Evolutionary conservation across 495 filamentous ascomycete species (phyloP).

Genomic region (Rusavskia elegans): DNA sequence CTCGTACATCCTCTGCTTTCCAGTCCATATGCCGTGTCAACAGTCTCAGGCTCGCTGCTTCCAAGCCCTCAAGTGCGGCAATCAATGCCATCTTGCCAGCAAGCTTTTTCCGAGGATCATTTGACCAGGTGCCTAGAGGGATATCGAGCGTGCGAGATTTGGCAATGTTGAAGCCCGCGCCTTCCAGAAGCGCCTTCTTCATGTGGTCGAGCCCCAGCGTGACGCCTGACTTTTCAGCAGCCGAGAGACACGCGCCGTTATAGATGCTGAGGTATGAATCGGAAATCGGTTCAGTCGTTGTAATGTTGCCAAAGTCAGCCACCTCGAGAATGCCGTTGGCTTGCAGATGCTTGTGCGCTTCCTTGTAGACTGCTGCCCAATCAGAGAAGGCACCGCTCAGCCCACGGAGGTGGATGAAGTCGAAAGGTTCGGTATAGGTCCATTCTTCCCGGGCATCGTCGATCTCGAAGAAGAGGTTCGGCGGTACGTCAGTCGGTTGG

Average conservation of each 20-base stretch:
- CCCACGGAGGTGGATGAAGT: conserved; percentile 49
- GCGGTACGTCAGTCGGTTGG: conserved; percentile 23
- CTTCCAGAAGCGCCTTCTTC: conserved; percentile 28
- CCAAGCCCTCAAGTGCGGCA: conserved; percentile 45
- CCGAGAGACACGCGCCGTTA: conserved; percentile 21
- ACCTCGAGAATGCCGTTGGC: conserved; percentile 52
- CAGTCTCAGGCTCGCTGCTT: conserved; percentile 41
- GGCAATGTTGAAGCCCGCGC: conserved; percentile 47
- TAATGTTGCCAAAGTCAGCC: conserved; percentile 24
- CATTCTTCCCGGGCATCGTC: conserved; percentile 46
- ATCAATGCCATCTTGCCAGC: conserved; percentile 54
- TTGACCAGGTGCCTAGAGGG: conserved; percentile 41
- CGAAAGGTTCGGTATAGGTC: conserved; percentile 41
- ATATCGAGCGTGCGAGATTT: conserved; percentile 36
- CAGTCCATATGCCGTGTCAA: conserved; percentile 44
- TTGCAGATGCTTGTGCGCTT: conserved; percentile 41
- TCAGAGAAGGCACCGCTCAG: conserved; percentile 47
- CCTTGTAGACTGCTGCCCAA: conserved; percentile 44
- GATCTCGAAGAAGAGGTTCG: conserved; percentile 55
- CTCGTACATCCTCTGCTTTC: conserved; percentile 35
- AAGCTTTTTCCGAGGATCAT: conserved; percentile 35
- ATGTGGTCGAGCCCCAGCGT: conserved; percentile 40
- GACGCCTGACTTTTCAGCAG: conserved; percentile 18
- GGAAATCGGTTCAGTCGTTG: conserved; percentile 15
- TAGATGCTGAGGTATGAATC: conserved; percentile 25